Evolutionary conservation across 768 basidiomycete species (phyloP), one percentile per base, ranked within the genome.

Genomic region (Mycena chlorophos): DNA sequence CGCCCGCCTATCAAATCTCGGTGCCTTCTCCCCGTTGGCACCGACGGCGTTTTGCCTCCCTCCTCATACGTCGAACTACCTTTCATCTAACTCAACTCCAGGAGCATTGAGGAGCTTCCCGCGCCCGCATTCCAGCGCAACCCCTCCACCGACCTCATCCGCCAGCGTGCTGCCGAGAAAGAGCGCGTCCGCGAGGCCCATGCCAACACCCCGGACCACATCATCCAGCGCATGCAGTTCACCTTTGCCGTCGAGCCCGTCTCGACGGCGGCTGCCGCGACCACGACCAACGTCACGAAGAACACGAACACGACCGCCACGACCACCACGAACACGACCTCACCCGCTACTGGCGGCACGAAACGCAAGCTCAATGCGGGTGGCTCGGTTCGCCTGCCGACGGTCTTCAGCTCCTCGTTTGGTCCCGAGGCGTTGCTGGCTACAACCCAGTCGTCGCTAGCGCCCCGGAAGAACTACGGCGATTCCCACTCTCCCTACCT

Each of bases 141-240:
- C 64, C 82, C 81, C n/a, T 88, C 88, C 37, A 82, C 86, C 2
- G 90, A 91, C 65, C 82, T 91, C 58, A 84, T 93, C 55, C 85
- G 83, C 26, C 88, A 88, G 68, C 88, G 89, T 25, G 91, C 91
- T 0, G 85, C 75, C 19, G 91, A 92, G 68, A 86, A 87, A 68
- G 91, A 93, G 70, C 89, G 87, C 68, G 83, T 77, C 65, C 86
- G 89, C 51, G 88, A 89, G 68, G 84, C 83, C 13, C 80, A 76
- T 62, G 77, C 81, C 63, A 81, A 85, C 58, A 78, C 82, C 25
- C 75, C 77, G 53, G 84, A 86, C 5, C 89, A 88, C 14, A 87
- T 81, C 48, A 88, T 92, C 72, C 88, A 90, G 62, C 85, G 90
- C 42, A 91, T 92, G 89, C 91, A 94, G 63, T 93, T 91, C 73